phyloP scores from a whole-genome alignment of 768 basidiomycete genomes.

The Lenzites betulinus region DNA sequence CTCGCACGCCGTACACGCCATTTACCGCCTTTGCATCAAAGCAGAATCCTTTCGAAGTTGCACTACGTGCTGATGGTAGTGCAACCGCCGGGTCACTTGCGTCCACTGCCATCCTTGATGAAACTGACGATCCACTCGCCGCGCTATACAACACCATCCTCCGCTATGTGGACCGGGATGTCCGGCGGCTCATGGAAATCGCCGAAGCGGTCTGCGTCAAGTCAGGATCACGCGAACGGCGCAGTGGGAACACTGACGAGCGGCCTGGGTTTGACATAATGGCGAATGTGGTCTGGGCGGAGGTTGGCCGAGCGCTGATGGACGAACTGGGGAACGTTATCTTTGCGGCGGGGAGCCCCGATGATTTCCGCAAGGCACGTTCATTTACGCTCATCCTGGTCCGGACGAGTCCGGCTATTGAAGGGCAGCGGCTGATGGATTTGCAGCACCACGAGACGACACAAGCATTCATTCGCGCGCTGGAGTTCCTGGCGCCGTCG shows the following conservation, averaged over 20 bases:
- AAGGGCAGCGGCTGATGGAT: neutral
- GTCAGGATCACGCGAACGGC: conserved; percentile 33
- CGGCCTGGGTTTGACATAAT: conserved; percentile 73
- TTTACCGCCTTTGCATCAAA: conserved; percentile 50
- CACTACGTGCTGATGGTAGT: conserved; percentile 30
- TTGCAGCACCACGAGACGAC: conserved; percentile 79
- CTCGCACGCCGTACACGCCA: conserved; percentile 56
- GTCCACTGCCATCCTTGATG: conserved; percentile 59
- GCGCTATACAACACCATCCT: conserved; percentile 81
- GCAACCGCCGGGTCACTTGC: conserved; percentile 27
- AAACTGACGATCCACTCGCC: conserved; percentile 67
- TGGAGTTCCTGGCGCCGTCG: conserved; percentile 85
- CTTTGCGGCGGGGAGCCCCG: conserved; percentile 91
- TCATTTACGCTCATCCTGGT: neutral
- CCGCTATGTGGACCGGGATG: conserved; percentile 75
- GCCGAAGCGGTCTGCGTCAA: conserved; percentile 68
- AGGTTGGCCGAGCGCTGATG: conserved; percentile 77
- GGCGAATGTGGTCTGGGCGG: conserved; percentile 87
- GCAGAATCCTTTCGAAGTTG: conserved; percentile 40
- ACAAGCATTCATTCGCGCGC: conserved; percentile 77
- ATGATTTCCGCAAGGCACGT: conserved; percentile 84
- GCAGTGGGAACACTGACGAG: conserved; percentile 11
- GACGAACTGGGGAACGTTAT: conserved; percentile 80
- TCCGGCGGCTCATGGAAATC: conserved; percentile 72
- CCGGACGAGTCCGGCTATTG: no score